Evolutionary conservation across 148 eudicot species (phyloP), one percentile per base, ranked within the genome.

Genomic region (Fagopyrum homotropicum): DNA sequence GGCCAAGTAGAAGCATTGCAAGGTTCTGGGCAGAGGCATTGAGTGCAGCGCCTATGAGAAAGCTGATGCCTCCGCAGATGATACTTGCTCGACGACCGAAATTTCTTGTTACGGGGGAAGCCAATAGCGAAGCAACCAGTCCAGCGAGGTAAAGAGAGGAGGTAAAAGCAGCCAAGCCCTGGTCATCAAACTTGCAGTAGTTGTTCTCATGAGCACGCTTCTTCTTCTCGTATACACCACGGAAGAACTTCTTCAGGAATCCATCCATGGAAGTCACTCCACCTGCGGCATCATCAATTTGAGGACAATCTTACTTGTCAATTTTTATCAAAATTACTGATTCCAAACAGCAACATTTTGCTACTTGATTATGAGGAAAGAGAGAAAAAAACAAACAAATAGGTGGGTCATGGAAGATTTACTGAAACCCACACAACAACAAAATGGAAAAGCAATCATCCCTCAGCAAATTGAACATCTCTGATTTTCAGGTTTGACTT

Each of bases 221-320:
- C 80, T 88, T 89, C 46, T 86, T 82, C 78, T 77, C 81, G 73
- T 83, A 89, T 11, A 93, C 92, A 35, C 77, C 40, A 15, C 75
- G 88, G 84, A 93, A 93, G 87, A 93, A 91, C 60, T 86, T 81
- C 52, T 75, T 6, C 16, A 93, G 92, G 73, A 93, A 93, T 74
- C 81, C 89, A 84, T 91, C 91, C 97, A 93, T 91, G 61, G 98
- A 89, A 70, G 93, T 89, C 56, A 91, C 98, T 35, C 94, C 98
- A 66, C 97, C 97, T 91, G 81, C 45, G 69, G 4, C 40, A 74
- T 8, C 46, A 2, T 45, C 30, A 63, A 56, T 44, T 44, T 7
- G 29, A 44, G 46, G 26, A 22, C 26, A 22, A 22, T 22, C 26
- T 22, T 22, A 22, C 26, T 22, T 22, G 26, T 22, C 26, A 22